Base-by-base conservation (phyloP, 148 eudicot genomes). In the Suaeda aralocaspica region DNA sequence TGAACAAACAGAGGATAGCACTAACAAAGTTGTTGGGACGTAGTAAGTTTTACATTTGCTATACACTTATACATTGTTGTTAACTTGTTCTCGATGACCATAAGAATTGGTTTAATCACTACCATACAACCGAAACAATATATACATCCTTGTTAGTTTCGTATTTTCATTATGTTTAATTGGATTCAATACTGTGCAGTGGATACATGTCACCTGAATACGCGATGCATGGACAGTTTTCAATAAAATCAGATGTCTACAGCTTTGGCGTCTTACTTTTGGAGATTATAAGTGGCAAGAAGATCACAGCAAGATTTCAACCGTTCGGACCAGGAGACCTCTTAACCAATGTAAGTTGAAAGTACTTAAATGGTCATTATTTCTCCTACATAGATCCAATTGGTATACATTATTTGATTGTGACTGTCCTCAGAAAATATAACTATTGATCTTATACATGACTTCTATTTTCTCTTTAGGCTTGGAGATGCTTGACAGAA, bases 321-420 rank as follows among this genome's bases (percentile, higher is more conserved):
- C 53, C 62, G 3, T 19, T 50, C 1, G 73, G 67, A 31, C 12
- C 2, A 0, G 81, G 71, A 59, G 74, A 70, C 53, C 76, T 83
- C 25, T 6, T 66, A 16, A 81, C 66, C 70, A 57, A 81, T 64
- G 87, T 83, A 39, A 78, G 84, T 77, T n/a, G n/a, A n/a, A 62
- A 0, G 1, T 25, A 62, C 41, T 41, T 41, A 66, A 21, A 55
- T 69, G 18, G 6, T 39, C 18, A 24, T 22, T 36, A 4, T 44
- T 26, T 25, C 7, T n/a, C 4, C 5, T n/a, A 19, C 4, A 51
- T 51, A 19, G n/a, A 51, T 4, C 4, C 2, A 19, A 19, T 19
- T 19, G n/a, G n/a, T n/a, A n/a, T n/a, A n/a, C n/a, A n/a, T n/a
- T n/a, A n/a, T n/a, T n/a, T n/a, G n/a, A n/a, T n/a, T n/a, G n/a